Evolutionary conservation across 371 early-diverging fungal species (phyloP).

Genomic region (Zancudomyces culisetae): DNA sequence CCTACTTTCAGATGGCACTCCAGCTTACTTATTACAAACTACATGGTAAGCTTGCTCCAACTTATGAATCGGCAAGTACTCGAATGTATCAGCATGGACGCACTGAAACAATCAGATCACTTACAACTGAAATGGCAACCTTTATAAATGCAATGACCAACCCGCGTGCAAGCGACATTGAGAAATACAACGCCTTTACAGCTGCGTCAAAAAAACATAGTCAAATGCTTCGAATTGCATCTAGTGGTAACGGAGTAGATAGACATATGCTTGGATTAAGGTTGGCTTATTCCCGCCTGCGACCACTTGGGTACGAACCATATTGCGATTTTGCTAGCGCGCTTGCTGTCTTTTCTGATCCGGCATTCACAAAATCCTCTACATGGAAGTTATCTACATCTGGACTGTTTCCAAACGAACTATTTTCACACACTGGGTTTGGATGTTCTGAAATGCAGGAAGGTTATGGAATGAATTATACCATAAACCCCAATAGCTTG

Average conservation of each 20-base stretch:
- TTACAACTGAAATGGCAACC: constrained; percentile 35
- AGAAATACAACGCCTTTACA: constrained; percentile 36
- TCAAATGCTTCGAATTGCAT: constrained; percentile 38
- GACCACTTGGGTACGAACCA: constrained; percentile 7
- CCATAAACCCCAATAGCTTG: constrained; percentile 37
- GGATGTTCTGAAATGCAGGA: constrained; percentile 54
- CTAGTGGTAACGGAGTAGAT: constrained; percentile 60
- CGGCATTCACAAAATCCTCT: constrained; percentile 37
- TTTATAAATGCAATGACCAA: constrained; percentile 51
- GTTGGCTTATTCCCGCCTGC: constrained; percentile 15
- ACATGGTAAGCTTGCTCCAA: constrained; percentile 37
- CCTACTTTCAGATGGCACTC: constrained; percentile 68
- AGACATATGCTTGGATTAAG: constrained; percentile 67
- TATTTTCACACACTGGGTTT: constrained; percentile 56
- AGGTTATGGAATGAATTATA: constrained; percentile 74
- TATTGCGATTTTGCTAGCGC: constrained; percentile 20
- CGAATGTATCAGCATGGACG: constrained; percentile 60
- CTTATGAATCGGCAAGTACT: constrained; percentile 71
- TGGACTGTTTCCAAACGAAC: constrained; percentile 46
- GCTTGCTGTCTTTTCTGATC: constrained; percentile 36
- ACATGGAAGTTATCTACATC: constrained; percentile 58
- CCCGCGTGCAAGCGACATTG: constrained; percentile 20
- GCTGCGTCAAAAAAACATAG: constrained; percentile 45
- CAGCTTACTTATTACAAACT: constrained; percentile 64
- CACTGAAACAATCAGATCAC: constrained; percentile 67